phyloP scores from a whole-genome alignment of 2,329 filamentous ascomycete species.

The Calonectria naviculata region DNA sequence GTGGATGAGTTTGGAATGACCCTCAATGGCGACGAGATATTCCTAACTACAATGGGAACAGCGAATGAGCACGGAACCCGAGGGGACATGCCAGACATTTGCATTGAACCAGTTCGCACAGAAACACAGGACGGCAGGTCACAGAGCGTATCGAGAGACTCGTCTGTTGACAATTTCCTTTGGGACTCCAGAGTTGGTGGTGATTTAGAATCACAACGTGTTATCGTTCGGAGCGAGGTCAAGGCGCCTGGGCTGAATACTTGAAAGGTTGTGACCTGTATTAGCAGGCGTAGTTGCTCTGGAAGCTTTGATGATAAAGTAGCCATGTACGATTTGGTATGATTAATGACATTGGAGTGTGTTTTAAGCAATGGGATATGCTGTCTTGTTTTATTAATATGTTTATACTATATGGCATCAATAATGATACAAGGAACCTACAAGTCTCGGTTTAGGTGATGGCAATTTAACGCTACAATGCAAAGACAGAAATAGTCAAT shows the following conservation, averaged over 20 bases:
- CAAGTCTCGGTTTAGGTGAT: too few relatives aligned
- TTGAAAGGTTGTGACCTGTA: neutral
- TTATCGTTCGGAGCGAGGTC: neutral
- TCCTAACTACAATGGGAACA: neutral
- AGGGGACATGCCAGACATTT: neutral
- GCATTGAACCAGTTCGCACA: neutral
- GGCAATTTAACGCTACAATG: too few relatives aligned
- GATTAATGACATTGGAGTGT: neutral
- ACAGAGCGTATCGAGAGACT: neutral
- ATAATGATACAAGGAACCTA: too few relatives aligned
- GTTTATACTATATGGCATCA: too few relatives aligned
- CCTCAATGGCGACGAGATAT: neutral
- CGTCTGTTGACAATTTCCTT: neutral
- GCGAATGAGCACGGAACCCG: neutral
- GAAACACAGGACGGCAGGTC: neutral
- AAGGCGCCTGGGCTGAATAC: neutral
- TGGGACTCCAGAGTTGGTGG: neutral
- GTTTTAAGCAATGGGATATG: too few relatives aligned
- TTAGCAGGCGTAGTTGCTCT: neutral
- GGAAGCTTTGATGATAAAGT: neutral
- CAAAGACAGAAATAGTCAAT: too few relatives aligned
- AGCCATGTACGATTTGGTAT: neutral
- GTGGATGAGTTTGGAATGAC: neutral
- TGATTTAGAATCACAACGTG: neutral
- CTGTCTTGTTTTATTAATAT: too few relatives aligned